A percentile compares a stretch with the other conserved stretches of the same genome.
Conservation (phyloP, 345 rosid species). For the Eucalyptus decipiens region DNA sequence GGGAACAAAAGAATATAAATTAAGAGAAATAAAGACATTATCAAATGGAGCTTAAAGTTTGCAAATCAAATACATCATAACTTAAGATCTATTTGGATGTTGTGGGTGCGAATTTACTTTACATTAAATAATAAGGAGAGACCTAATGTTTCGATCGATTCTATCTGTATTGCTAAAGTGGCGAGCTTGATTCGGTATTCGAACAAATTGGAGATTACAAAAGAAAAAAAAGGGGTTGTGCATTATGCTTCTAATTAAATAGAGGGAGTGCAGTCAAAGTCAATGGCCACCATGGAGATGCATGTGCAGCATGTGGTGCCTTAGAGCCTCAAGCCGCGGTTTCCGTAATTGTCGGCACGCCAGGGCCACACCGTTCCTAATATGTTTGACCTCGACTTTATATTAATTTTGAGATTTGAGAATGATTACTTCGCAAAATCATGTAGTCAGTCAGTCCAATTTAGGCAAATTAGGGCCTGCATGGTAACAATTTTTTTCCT, state of each 20-base stretch:
- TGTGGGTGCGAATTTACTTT: not conserved
- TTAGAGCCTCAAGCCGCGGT: not conserved
- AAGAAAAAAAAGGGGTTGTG: not conserved
- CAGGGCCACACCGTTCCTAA: not conserved
- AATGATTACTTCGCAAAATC: not conserved
- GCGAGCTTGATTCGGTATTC: not conserved
- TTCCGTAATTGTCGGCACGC: not conserved
- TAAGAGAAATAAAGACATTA: accelerated
- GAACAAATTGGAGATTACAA: not conserved
- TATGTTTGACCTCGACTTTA: not conserved
- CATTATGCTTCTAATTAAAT: not conserved
- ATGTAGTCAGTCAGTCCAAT: not conserved
- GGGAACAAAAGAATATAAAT: accelerated
- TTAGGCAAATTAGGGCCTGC: not conserved
- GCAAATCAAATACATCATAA: not conserved
- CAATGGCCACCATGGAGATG: not conserved
- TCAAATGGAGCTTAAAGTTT: not conserved
- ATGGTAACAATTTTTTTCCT: no score
- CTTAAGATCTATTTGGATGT: not conserved
- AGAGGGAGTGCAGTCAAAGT: not conserved
- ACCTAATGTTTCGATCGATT: not conserved
- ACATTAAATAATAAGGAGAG: not conserved
- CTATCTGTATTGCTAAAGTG: not conserved
- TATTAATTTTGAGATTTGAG: not conserved
- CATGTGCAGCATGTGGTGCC: not conserved